phyloP scores from a whole-genome alignment of 1,284 basidiomycete species.

The Coniferiporia weirii region DNA sequence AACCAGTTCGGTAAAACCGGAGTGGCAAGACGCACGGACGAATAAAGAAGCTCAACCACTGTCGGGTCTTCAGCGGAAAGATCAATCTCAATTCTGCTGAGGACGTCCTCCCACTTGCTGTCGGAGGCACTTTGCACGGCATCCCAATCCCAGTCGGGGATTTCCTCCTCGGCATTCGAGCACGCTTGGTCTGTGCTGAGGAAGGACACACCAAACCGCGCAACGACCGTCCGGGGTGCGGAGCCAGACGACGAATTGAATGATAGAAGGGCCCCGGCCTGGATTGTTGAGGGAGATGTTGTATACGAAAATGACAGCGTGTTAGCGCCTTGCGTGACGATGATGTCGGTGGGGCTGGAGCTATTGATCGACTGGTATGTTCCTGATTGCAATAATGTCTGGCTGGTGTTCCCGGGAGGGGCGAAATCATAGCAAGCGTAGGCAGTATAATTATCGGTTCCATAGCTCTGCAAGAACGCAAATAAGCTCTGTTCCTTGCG shows the following conservation, averaged over 20 bases:
- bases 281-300: conserved; percentile 31
- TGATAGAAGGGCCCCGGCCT: conserved; percentile 40
- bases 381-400: conserved; percentile 29
- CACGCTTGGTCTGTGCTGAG: conserved; percentile 39
- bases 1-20: neutral
- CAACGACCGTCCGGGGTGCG: conserved; percentile 26
- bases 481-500: neutral
- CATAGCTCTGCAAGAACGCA: conserved; percentile 36
- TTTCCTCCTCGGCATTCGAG: conserved; percentile 41
- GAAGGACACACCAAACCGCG: conserved; percentile 44
- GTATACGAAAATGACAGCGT: conserved; percentile 34
- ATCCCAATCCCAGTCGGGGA: conserved; percentile 42
- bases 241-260: conserved; percentile 24
- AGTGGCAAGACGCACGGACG: conserved; percentile 32
- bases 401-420: conserved; percentile 21
- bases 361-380: conserved; percentile 36
- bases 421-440: conserved; percentile 45
- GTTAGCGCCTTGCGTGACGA: conserved; percentile 29
- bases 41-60: conserved; percentile 41
- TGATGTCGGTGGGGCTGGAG: conserved; percentile 31
- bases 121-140: conserved; percentile 33
- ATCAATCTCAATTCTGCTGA: conserved; percentile 36
- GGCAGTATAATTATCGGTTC: conserved; percentile 43
- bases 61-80: conserved; percentile 34
- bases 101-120: conserved; percentile 38